Evolutionary conservation across 2,329 filamentous ascomycete genomes (phyloP), one percentile per base, ranked within the genome.

Genomic region (Paraphaeosphaeria minitans): DNA sequence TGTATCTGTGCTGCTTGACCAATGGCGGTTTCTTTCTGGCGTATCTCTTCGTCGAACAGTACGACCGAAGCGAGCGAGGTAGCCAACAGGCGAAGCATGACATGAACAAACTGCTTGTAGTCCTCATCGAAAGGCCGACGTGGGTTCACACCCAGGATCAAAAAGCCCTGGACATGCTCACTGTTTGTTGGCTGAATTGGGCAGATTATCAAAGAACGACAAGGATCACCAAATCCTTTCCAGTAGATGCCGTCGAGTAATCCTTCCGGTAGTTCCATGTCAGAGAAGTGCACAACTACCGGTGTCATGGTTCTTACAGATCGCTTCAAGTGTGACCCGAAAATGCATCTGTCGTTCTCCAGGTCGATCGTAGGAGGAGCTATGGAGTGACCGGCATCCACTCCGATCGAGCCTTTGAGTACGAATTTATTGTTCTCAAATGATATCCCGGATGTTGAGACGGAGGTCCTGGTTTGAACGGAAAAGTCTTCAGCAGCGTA

Each of bases 91-190:
- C 78, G 73, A 4, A 66, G 67, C 7, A 75, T 60, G 1, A 79
- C 66, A 14, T 71, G 58, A 0, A 77, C 62, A 53, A 77, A 80
- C 5, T 77, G 64, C 19, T 71, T 66, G 58, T 79, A 80, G 8
- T 77, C 75, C n/a, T 75, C 68, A 46, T 79, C 73, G 39, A 75
- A 77, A 0, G 75, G 73, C 27, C 71, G 67, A 4, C 77, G 69
- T 13, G 78, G 76, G 42, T 77, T 78, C 0, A 80, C 53, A 0
- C 77, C 78, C 16, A 78, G 59, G 0, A 81, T 65, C 22, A 80
- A 58, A 37, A 81, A 75, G 1, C 75, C 79, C 37, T 79, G 67
- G 3, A 77, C 65, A 12, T 74, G 74, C 9, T 71, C 69, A 2
- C 68, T 71, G 4, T 68, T 73, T 0, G 75, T 73, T 0, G 74